Percentiles rank a stretch among this genome's conserved stretches.
Evolutionary conservation across 176 grass and related monocot genomes (phyloP).

Genomic region (Cenchrus americanus): DNA sequence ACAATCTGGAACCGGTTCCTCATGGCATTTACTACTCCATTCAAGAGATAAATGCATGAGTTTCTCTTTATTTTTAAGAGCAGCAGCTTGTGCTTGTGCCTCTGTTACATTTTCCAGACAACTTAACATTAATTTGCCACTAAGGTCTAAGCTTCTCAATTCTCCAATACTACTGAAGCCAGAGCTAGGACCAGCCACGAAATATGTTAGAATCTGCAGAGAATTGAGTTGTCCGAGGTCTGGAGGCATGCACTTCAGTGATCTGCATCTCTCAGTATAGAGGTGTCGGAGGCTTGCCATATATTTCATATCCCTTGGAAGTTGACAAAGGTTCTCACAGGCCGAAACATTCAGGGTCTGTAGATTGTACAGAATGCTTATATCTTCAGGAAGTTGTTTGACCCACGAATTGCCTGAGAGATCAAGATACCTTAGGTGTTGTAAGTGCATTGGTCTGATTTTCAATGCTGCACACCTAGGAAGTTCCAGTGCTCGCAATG

Average conservation of each 20-base stretch:
- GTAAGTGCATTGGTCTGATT: background rate
- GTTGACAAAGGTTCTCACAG: rapidly evolving
- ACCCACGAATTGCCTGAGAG: rapidly evolving
- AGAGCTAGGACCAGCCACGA: background rate
- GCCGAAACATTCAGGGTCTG: background rate
- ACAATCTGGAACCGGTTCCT: background rate
- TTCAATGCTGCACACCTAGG: rapidly evolving
- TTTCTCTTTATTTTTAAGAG: constrained; percentile 9
- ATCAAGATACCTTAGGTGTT: constrained; percentile 8
- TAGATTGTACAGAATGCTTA: constrained; percentile 18
- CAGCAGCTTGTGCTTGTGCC: background rate
- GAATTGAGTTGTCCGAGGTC: background rate
- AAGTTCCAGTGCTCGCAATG: background rate
- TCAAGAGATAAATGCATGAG: constrained; percentile 19
- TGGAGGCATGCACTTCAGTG: constrained; percentile 28
- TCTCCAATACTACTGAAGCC: constrained; percentile 29
- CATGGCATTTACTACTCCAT: background rate
- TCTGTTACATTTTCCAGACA: constrained; percentile 9
- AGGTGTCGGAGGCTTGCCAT: constrained; percentile 22
- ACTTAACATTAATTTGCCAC: background rate
- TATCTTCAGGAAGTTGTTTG: background rate
- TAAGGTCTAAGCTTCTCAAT: constrained; percentile 5
- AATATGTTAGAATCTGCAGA: constrained; percentile 13
- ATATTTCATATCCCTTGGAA: constrained; percentile 49
- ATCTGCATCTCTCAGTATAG: background rate